Base-by-base conservation (phyloP, 768 basidiomycete genomes). In the Leccinum subgranulosum region DNA sequence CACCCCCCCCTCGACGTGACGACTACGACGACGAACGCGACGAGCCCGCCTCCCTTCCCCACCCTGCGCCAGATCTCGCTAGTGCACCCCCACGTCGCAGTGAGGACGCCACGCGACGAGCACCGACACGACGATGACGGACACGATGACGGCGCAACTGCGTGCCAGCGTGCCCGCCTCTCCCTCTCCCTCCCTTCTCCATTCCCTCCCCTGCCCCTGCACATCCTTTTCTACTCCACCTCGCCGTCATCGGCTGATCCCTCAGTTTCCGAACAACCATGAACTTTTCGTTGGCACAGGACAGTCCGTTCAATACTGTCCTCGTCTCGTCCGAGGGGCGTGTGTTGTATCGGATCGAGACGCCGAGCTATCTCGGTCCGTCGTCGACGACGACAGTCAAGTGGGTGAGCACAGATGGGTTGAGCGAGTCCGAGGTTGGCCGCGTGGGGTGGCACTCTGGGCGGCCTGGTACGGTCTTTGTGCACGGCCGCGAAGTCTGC, bases 291-390 rank as follows among this genome's bases (percentile, higher is more conserved):
- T 50, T 72, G 36, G 58, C 68, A 31, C 61, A 62, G 54, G 72
- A 72, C 27, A 73, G 65, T 46, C 71, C 71, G 9, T 72, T 72
- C 25, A 72, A 72, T 17, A 73, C 71, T 34, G 62, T 59, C 21
- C 66, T 72, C 27, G 51, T 72, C 3, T 72, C 68, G 0, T 64
- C 72, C 36, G 72, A 72, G 25, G 70, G 70, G 0, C 70, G 65
- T 6, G 34, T 60, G 0, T 65, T 59, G 33, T 72, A 72, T 56
- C 71, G 71, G 36, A 64, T 73, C 55, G 71, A 72, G 17, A 72
- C 71, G 0, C 67, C 65, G 23, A 62, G 61, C 14, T 60, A 57
- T 47, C 23, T 48, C 34, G 54, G 46, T 28, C 34, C 59, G 31
- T 39, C 60, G 3, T 53, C 60, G 23, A n/a, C n/a, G n/a, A n/a